Evolutionary conservation across 495 filamentous ascomycete genomes (phyloP).

Genomic region (Apiosordaria backusii): DNA sequence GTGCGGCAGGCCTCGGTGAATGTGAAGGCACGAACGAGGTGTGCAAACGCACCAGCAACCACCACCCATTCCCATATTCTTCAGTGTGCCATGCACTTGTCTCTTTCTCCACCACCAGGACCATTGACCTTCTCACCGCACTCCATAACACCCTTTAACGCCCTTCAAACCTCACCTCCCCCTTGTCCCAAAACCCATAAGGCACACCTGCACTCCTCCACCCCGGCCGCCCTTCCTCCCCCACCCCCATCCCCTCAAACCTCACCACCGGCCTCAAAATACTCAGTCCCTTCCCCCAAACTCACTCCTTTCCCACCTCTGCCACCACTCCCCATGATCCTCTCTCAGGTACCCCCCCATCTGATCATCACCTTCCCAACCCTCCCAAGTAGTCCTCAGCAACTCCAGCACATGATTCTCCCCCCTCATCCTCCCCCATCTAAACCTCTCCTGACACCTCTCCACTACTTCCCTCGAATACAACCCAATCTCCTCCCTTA

Average conservation of each 20-base stretch:
- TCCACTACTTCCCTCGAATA: conserved; percentile 21
- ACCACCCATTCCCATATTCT: too few relatives aligned
- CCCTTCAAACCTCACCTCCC: background rate
- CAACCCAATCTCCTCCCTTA: conserved; percentile 24
- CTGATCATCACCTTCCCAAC: conserved; percentile 13
- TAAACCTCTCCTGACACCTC: conserved; percentile 21
- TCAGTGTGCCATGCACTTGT: too few relatives aligned
- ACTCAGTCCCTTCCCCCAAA: conserved; percentile 1
- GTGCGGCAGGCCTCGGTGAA: too few relatives aligned
- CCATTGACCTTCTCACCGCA: too few relatives aligned
- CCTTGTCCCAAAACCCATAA: background rate
- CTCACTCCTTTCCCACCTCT: conserved; percentile 2
- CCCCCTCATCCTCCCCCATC: conserved; percentile 24
- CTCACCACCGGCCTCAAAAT: conserved; percentile 6
- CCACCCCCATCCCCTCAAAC: background rate
- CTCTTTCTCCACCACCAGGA: too few relatives aligned
- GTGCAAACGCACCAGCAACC: too few relatives aligned
- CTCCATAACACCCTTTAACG: too few relatives aligned
- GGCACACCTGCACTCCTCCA: background rate
- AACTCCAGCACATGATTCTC: conserved; percentile 25
- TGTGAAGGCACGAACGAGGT: too few relatives aligned
- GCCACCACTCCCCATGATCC: background rate
- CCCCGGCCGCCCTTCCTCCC: background rate
- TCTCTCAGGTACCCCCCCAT: conserved; percentile 1
- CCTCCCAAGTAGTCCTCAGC: conserved; percentile 16